phyloP scores from a whole-genome alignment of 176 grass and related monocot species.

The Phoenix roebelenii region DNA sequence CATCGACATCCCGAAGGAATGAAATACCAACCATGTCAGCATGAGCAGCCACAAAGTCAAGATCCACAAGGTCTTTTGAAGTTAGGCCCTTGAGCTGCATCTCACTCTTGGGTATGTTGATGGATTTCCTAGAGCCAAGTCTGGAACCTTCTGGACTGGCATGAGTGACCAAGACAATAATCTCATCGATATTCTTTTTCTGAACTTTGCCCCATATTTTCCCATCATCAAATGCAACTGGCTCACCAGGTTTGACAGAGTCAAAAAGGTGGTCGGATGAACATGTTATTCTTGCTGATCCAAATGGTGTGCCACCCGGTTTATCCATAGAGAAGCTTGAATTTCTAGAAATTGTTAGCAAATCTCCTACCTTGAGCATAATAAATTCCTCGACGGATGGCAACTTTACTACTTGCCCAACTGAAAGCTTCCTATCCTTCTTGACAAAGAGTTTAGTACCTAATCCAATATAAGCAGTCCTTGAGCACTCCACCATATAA shows the following conservation, averaged over 20 bases:
- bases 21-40: constrained; percentile 22
- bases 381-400: constrained; percentile 2
- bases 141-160: constrained; percentile 20
- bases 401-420: constrained; percentile 13
- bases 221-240: constrained; percentile 22
- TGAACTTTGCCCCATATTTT: constrained; percentile 15
- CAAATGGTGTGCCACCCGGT: background rate
- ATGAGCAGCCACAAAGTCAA: constrained; percentile 12
- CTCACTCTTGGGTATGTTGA: constrained; percentile 16
- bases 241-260: constrained; percentile 15
- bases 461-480: constrained; percentile 3
- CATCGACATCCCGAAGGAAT: constrained; percentile 15
- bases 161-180: constrained; percentile 3
- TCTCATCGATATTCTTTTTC: constrained; percentile 7
- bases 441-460: constrained; percentile 11
- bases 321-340: background rate
- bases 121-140: constrained; percentile 18
- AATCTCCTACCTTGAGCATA: constrained; percentile 5
- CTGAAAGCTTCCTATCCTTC: constrained; percentile 5
- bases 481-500: constrained; percentile 8
- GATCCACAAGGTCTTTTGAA: constrained; percentile 14
- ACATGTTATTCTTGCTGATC: constrained; percentile 11
- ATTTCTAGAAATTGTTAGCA: constrained; percentile 15
- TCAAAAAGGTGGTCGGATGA: constrained; percentile 9
- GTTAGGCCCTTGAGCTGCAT: constrained; percentile 11